Conservation (phyloP, 2,329 filamentous ascomycete genomes). For the Paracoccidioides lutzii region DNA sequence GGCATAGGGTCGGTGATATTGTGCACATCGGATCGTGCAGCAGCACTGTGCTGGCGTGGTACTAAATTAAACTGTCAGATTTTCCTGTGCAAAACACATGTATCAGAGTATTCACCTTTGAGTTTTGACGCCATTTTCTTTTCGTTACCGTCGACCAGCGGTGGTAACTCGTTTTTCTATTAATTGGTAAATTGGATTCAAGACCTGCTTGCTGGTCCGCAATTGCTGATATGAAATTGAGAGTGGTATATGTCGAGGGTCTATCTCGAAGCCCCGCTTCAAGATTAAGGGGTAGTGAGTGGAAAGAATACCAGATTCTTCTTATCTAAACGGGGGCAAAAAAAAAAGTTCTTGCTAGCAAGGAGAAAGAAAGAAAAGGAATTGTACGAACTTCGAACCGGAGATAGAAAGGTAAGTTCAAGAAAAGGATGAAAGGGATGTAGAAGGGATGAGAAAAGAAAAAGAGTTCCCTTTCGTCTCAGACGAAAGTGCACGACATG, state of each 20-base stretch:
- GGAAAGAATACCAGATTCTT: neutral
- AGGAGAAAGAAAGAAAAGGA: neutral
- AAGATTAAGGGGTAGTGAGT: neutral
- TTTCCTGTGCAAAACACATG: neutral
- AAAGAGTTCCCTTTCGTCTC: neutral
- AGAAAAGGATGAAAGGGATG: neutral
- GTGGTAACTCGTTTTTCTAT: neutral
- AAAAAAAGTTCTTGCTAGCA: neutral
- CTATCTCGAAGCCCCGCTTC: conserved; percentile 3
- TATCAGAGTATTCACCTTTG: neutral
- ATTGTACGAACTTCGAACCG: neutral
- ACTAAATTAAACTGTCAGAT: neutral
- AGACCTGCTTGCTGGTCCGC: neutral
- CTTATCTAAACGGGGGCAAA: neutral
- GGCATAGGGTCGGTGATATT: conserved; percentile 9
- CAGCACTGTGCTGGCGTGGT: conserved; percentile 6
- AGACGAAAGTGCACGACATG: neutral
- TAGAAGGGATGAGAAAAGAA: neutral
- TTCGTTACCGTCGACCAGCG: neutral
- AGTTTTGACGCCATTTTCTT: neutral
- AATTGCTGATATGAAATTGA: neutral
- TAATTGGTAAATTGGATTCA: neutral
- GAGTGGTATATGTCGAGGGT: neutral
- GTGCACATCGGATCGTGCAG: neutral
- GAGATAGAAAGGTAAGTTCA: too few species aligned